These are phyloP conservation scores for Hypomyces perniciosus DNA, from an alignment of 2,329 filamentous ascomycete genomes.

Conservation along the genomic window DNA sequence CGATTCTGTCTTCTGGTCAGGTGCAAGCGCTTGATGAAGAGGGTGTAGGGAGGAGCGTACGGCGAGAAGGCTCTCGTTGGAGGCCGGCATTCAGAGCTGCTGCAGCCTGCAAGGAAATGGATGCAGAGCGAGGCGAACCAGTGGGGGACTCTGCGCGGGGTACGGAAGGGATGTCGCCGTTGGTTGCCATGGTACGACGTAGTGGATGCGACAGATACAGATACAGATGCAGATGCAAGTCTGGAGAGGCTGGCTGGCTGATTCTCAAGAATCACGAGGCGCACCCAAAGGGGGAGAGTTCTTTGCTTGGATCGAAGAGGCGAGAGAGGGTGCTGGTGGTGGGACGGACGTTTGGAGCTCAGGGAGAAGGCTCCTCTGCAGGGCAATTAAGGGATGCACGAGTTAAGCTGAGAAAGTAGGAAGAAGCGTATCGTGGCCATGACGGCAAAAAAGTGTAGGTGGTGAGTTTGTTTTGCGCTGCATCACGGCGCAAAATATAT, in stretches of 20 bases:
- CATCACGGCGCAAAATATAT: neutral
- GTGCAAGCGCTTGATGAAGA: conserved; percentile 8
- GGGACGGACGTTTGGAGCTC: too few species aligned
- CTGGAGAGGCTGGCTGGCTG: neutral
- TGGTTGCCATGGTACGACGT: conserved; percentile 23
- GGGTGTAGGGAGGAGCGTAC: conserved; percentile 32
- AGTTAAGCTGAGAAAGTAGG: neutral
- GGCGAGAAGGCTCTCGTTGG: conserved; percentile 55
- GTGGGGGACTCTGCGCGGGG: conserved; percentile 46
- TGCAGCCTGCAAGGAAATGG: conserved; percentile 67
- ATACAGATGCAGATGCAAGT: neutral
- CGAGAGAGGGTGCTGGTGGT: too few species aligned
- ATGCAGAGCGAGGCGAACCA: conserved; percentile 58
- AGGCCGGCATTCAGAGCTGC: conserved; percentile 73
- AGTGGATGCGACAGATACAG: neutral
- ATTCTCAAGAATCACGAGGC: neutral
- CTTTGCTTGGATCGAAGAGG: too few species aligned
- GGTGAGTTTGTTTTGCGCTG: neutral
- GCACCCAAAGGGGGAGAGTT: too few species aligned
- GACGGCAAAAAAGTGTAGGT: neutral
- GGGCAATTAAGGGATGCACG: too few species aligned
- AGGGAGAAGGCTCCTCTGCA: too few species aligned
- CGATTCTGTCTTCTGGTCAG: conserved; percentile 31
- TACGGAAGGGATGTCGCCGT: conserved; percentile 19
- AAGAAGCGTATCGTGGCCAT: neutral